Conservation (phyloP, 108 stramenopile species). For the Cyclotella kingstonii region DNA sequence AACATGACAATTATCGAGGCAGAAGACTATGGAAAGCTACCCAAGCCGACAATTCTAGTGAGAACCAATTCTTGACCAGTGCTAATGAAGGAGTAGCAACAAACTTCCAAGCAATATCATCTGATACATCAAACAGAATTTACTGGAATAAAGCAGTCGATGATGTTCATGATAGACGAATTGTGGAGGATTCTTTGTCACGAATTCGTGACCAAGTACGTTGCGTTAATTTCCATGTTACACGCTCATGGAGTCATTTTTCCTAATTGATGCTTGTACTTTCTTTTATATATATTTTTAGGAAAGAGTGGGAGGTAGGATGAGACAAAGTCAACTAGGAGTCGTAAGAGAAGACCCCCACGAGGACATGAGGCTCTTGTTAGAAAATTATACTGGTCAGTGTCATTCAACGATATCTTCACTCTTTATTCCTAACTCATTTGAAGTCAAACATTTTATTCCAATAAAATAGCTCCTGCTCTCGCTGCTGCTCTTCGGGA, state of each 20-base stretch:
- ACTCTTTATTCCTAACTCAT: not conserved
- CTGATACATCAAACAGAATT: slow-evolving; percentile 1
- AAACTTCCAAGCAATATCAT: slow-evolving; percentile 2
- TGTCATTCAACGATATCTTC: not conserved
- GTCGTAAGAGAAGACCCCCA: slow-evolving; percentile 86
- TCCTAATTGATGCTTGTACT: not conserved
- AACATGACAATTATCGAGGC: slow-evolving; percentile 23
- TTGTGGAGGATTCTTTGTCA: slow-evolving; percentile 22
- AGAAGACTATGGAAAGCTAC: slow-evolving; percentile 30
- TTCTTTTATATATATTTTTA: slow-evolving; percentile 9
- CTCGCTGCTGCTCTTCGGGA: slow-evolving; percentile 91
- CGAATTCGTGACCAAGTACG: slow-evolving; percentile 48
- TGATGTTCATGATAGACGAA: slow-evolving; percentile 22
- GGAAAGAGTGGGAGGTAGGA: slow-evolving; percentile 67
- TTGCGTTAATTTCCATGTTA: not conserved
- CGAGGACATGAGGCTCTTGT: slow-evolving; percentile 85
- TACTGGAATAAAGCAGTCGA: slow-evolving; percentile 37
- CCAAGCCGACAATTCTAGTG: not conserved
- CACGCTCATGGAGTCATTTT: not conserved
- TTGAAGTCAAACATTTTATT: not conserved
- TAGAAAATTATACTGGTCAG: slow-evolving; percentile 84
- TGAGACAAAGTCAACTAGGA: slow-evolving; percentile 64
- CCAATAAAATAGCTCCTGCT: slow-evolving; percentile 46
- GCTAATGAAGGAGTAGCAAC: not conserved
- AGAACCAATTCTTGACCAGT: not conserved